A percentile compares a stretch with the other conserved stretches of the same genome.
Conservation (phyloP, 495 filamentous ascomycete species). For the Symbiotaphrina buchneri region DNA sequence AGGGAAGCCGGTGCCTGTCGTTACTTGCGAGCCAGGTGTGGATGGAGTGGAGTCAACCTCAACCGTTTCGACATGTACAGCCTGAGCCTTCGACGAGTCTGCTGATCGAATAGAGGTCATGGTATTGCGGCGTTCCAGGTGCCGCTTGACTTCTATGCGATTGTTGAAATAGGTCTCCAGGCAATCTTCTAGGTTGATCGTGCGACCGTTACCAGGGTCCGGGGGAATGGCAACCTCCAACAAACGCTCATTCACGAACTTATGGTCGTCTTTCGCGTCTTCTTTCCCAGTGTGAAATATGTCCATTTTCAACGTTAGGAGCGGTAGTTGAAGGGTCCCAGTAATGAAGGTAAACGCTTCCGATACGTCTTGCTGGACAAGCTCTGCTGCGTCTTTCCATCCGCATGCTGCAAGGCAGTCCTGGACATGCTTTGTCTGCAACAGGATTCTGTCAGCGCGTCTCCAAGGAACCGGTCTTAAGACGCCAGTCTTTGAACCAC, state of each 20-base stretch:
- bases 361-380: slow-evolving; percentile 78
- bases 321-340: slow-evolving; percentile 63
- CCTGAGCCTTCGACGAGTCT: slow-evolving; percentile 23
- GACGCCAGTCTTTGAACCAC: slow-evolving; percentile 7
- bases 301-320: slow-evolving; percentile 83
- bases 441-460: slow-evolving; percentile 6
- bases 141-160: slow-evolving; percentile 67
- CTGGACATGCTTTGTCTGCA: slow-evolving; percentile 62
- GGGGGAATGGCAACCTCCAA: slow-evolving; percentile 73
- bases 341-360: slow-evolving; percentile 93
- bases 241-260: slow-evolving; percentile 74
- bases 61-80: slow-evolving; percentile 33
- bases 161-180: slow-evolving; percentile 92
- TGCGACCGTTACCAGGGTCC: slow-evolving; percentile 30
- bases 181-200: slow-evolving; percentile 67
- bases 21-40: slow-evolving; percentile 13
- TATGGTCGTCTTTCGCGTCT: slow-evolving; percentile 68
- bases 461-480: background rate
- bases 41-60: slow-evolving; percentile 26
- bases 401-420: slow-evolving; percentile 68
- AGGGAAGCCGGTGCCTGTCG: no score
- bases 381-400: slow-evolving; percentile 58
- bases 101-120: slow-evolving; percentile 18
- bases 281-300: slow-evolving; percentile 80
- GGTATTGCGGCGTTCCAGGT: slow-evolving; percentile 41